Conservation (phyloP, 495 filamentous ascomycete genomes). For the Pseudoneurospora amorphoporcata region DNA sequence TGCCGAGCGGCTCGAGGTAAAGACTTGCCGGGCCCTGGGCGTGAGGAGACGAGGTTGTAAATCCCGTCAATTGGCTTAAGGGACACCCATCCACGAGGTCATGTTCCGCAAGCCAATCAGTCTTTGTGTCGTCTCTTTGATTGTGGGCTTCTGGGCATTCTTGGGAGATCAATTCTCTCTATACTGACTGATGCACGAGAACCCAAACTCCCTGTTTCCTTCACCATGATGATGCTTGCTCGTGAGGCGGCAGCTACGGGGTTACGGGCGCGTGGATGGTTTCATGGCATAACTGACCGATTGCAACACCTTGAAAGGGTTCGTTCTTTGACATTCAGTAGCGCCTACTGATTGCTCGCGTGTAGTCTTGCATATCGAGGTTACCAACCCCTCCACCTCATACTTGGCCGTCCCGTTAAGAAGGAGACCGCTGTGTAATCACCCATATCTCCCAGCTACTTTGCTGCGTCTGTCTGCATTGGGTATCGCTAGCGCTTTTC, state of each 20-base stretch:
- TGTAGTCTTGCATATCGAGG: not conserved
- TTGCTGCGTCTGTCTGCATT: not conserved
- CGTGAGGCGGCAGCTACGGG: not conserved
- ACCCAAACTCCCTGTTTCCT: not conserved
- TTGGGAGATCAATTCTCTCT: no score
- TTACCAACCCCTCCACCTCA: not conserved
- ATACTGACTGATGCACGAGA: no score
- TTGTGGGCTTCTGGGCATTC: not conserved
- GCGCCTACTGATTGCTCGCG: not conserved
- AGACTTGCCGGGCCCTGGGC: not conserved
- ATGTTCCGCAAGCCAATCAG: not conserved
- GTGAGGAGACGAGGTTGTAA: not conserved
- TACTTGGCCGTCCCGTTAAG: not conserved
- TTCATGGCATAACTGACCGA: conserved; percentile 9
- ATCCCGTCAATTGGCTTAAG: not conserved
- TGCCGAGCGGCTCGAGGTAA: not conserved
- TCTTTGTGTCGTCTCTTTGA: not conserved
- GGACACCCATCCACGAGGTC: not conserved
- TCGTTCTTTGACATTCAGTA: not conserved
- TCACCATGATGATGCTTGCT: not conserved
- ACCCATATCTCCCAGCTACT: conserved; percentile 6
- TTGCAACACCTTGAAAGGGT: conserved; percentile 2
- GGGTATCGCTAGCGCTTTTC: conserved; percentile 1
- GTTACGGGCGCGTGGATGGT: not conserved
- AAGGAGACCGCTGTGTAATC: conserved; percentile 13